These are phyloP conservation scores for Tylopilus cervinicoccineus DNA, from an alignment of 768 basidiomycete species.

Conservation along the genomic window DNA sequence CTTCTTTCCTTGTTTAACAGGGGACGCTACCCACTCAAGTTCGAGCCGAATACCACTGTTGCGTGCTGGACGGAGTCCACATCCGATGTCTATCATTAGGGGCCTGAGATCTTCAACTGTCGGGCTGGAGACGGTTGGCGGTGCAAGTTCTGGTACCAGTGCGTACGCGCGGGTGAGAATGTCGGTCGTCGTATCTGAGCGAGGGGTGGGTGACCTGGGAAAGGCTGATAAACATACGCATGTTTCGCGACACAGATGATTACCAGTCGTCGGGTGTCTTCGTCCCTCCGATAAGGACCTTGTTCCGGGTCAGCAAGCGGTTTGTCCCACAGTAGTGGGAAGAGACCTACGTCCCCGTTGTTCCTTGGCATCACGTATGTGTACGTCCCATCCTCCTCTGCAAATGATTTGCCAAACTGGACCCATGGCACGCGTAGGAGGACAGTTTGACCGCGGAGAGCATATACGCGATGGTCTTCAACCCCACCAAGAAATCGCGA, in stretches of 20 bases:
- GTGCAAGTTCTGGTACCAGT: constrained; percentile 52
- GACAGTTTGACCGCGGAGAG: constrained; percentile 41
- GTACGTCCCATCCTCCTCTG: constrained; percentile 23
- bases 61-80: constrained; percentile 41
- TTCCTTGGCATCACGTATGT: constrained; percentile 34
- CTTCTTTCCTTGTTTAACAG: constrained; percentile 18
- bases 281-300: constrained; percentile 60
- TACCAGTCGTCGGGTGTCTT: constrained; percentile 57
- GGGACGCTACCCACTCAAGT: constrained; percentile 35
- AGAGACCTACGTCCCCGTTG: constrained; percentile 35
- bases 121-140: constrained; percentile 44
- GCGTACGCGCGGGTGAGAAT: constrained; percentile 52
- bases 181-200: constrained; percentile 40
- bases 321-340: not conserved
- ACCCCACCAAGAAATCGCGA: constrained; percentile 44
- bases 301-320: not conserved
- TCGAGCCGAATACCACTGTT: constrained; percentile 61
- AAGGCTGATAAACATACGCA: not conserved
- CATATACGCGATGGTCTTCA: constrained; percentile 40
- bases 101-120: constrained; percentile 45
- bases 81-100: constrained; percentile 43
- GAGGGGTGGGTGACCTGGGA: constrained; percentile 1
- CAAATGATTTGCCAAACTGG: constrained; percentile 26
- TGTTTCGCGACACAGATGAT: not conserved
- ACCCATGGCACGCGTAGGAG: constrained; percentile 43